Conservation (phyloP, 768 basidiomycete species). For the Russula earlei region DNA sequence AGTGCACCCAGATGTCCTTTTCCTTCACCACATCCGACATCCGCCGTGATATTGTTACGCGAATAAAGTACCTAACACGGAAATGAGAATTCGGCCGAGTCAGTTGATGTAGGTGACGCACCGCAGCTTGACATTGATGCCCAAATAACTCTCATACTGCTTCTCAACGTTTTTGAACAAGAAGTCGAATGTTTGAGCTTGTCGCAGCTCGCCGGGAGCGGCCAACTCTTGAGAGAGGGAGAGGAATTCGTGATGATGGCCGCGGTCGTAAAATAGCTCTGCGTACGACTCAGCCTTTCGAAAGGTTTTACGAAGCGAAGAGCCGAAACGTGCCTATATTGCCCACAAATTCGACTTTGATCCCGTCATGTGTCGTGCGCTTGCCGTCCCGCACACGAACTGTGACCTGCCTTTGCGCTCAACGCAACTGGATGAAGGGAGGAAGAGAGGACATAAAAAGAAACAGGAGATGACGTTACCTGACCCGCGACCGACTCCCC, state of each 20-base stretch:
- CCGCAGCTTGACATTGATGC: conserved; percentile 97
- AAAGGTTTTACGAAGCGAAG: not conserved
- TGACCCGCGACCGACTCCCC: conserved; percentile 87
- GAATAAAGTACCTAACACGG: conserved; percentile 82
- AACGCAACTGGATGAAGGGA: not conserved
- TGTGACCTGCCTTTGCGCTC: conserved; percentile 43
- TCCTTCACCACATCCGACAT: conserved; percentile 94
- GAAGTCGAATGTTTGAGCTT: conserved; percentile 94
- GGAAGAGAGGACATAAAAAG: too few species aligned
- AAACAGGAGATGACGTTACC: conserved; percentile 41
- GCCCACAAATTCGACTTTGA: conserved; percentile 96
- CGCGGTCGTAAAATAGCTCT: conserved; percentile 88
- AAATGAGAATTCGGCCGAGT: not conserved
- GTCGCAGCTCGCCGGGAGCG: conserved; percentile 92
- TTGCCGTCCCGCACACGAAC: conserved; percentile 92
- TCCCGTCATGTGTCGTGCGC: conserved; percentile 86
- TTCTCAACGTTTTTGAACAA: conserved; percentile 99
- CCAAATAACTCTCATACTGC: conserved; percentile 95
- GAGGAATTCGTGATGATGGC: conserved; percentile 96
- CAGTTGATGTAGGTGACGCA: conserved; percentile 36
- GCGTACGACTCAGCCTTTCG: conserved; percentile 28
- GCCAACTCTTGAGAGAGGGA: conserved; percentile 93
- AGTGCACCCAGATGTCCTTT: conserved; percentile 95
- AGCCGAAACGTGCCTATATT: conserved; percentile 72
- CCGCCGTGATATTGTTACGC: conserved; percentile 81